Conservation (phyloP, 805 yeast genomes). For the Sungouiella thailandica region DNA sequence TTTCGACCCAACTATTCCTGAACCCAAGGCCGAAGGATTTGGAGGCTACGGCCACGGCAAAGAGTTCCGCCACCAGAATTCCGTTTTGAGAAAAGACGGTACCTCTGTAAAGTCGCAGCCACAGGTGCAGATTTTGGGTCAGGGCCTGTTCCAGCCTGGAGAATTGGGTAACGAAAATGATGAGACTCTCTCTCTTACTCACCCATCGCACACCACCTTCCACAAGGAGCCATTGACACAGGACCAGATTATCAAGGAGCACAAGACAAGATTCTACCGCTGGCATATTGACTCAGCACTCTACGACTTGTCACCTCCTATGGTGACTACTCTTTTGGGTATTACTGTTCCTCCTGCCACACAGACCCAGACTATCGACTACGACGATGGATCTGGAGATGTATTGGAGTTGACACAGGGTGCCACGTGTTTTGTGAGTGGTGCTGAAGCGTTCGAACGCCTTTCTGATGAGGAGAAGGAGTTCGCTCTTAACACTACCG, state of each 20-base stretch:
- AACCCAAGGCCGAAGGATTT: conserved; percentile 29
- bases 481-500: conserved; percentile 71
- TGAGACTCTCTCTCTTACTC: conserved; percentile 58
- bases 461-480: conserved; percentile 67
- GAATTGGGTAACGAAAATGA: conserved; percentile 59
- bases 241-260: conserved; percentile 54
- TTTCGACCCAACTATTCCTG: conserved; percentile 65
- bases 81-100: conserved; percentile 78
- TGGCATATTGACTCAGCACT: conserved; percentile 94
- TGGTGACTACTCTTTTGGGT: conserved; percentile 79
- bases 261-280: conserved; percentile 78
- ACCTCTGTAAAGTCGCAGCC: conserved; percentile 76
- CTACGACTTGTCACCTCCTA: conserved; percentile 81
- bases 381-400: conserved; percentile 51
- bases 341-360: conserved; percentile 69
- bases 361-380: conserved; percentile 60
- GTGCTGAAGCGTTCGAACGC: conserved; percentile 69
- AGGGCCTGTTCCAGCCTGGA: conserved; percentile 58
- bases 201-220: conserved; percentile 80
- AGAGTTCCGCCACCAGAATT: conserved; percentile 46
- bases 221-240: conserved; percentile 62
- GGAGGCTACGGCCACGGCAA: conserved; percentile 84
- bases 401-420: conserved; percentile 69
- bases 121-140: conserved; percentile 87
- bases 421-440: conserved; percentile 85